These are phyloP conservation scores for Ceratorhiza oryzae-sativae DNA, from an alignment of 1,284 basidiomycete genomes.

Conservation along the genomic window DNA sequence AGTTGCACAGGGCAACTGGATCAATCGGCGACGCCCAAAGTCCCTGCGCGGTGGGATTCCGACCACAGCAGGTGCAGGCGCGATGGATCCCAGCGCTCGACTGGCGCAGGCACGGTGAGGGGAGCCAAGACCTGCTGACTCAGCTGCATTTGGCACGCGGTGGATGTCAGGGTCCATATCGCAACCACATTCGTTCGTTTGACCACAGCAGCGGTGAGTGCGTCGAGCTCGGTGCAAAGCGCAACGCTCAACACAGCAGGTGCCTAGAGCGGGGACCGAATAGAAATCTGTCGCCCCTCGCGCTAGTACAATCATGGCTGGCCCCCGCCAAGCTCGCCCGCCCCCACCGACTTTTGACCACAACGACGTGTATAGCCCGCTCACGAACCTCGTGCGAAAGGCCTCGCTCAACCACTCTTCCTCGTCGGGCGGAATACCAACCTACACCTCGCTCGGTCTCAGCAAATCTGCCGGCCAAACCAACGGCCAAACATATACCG, in stretches of 20 bases:
- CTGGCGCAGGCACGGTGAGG: too few species aligned
- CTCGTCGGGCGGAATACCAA: constrained; percentile 5
- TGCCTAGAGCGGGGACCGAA: background rate
- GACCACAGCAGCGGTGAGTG: background rate
- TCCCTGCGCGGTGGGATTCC: too few species aligned
- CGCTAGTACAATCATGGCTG: constrained; percentile 21
- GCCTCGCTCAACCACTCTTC: constrained; percentile 24
- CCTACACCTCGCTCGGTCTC: constrained; percentile 10
- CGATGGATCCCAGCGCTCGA: too few species aligned
- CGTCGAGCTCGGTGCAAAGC: background rate
- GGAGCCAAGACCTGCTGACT: too few species aligned
- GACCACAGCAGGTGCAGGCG: too few species aligned
- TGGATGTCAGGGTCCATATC: background rate
- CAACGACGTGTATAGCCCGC: constrained; percentile 21
- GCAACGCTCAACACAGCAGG: background rate
- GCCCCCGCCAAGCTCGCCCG: constrained; percentile 2
- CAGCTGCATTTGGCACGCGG: background rate
- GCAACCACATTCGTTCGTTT: constrained; percentile 13
- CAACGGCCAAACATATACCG: background rate
- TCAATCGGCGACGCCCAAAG: too few species aligned
- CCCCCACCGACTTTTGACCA: constrained; percentile 26
- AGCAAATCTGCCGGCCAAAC: background rate
- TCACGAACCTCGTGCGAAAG: constrained; percentile 32
- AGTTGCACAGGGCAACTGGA: too few species aligned
- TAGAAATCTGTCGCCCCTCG: background rate